A percentile compares a stretch with the other conserved stretches of the same genome.
Conservation (phyloP, 306 rosid species). For the Dryas octopetala region DNA sequence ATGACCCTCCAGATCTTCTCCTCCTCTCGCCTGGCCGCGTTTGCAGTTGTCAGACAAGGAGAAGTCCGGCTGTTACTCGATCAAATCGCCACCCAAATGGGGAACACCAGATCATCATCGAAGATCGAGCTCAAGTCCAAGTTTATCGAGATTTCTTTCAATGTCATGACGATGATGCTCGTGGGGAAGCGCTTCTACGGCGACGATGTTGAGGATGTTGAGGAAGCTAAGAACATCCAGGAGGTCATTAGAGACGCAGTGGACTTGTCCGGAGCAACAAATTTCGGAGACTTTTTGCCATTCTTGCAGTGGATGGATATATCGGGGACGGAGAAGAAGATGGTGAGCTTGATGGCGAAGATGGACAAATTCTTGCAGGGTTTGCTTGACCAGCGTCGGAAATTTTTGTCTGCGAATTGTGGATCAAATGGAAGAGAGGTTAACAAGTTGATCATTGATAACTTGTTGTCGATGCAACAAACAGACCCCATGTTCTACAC, state of each 20-base stretch:
- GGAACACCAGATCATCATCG: too few species aligned
- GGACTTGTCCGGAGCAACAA: constrained; percentile 4
- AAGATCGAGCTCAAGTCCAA: constrained; percentile 13
- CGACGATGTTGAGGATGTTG: not conserved
- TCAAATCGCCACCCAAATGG: not conserved
- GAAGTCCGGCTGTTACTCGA: constrained; percentile 15
- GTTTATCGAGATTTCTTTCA: constrained; percentile 19
- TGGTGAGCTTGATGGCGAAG: constrained; percentile 11
- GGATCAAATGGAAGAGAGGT: not conserved
- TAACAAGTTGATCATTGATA: constrained; percentile 29
- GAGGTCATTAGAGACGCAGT: constrained; percentile 2
- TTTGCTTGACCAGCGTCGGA: constrained; percentile 31
- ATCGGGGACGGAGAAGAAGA: constrained; percentile 19
- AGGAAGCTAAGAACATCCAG: constrained; percentile 14
- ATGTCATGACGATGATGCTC: constrained; percentile 26
- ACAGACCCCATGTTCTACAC: constrained; percentile 21
- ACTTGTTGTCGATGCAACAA: constrained; percentile 27
- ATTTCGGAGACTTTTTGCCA: constrained; percentile 31
- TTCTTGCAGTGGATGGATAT: constrained; percentile 16
- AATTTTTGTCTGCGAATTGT: not conserved
- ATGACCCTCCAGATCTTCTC: constrained; percentile 26
- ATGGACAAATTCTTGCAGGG: constrained; percentile 34
- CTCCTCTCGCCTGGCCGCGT: constrained; percentile 14
- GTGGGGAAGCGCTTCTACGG: constrained; percentile 27
- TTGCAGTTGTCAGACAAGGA: not conserved